Base-by-base conservation (phyloP, 495 filamentous ascomycete genomes). In the Apodospora peruviana region DNA sequence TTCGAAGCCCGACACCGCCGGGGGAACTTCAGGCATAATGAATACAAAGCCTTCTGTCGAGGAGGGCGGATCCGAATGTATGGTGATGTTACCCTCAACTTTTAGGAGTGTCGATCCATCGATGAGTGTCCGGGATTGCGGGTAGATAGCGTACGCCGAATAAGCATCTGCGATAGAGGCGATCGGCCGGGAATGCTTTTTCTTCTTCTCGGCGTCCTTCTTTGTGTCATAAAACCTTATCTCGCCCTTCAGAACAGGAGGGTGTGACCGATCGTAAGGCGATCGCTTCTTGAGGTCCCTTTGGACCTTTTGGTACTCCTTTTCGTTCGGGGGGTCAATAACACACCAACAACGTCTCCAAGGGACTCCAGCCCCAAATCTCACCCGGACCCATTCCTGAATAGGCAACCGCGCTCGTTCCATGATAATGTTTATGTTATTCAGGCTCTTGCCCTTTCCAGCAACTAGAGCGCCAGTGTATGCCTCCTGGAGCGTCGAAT, bases 331-430 rank as follows among this genome's bases (percentile, higher is more conserved):
- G 18, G 91, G 93, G 9, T 80, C 79, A 47, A 96, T 85, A 51
- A 97, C 91, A 66, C 90, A 96, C 88, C 89, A 99, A 64, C 90
- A 97, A 12, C 91, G 84, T 57, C 86, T 81, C 93, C 93, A 99
- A 2, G 93, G 91, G 9, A 91, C 95, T 16, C 93, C 93, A 12
- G 94, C 91, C 16, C 93, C 93, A 58, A 99, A 99, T 53, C 93
- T 76, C 16, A 99, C 94, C 42, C 93, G 81, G 2, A 87, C 89
- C 94, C 94, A 99, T 68, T 96, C 90, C 66, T 94, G 89, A 40
- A 87, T 74, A 44, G 82, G 86, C 44, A 87, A 78, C 41, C 77
- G 80, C 19, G 82, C 76, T 42, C 87, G 81, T 50, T 91, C 86
- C 74, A 96, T 84, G 51, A 99, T 91, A 10, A 81, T 61, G 42